Base-by-base conservation (phyloP, 148 eudicot genomes). In the Limonium bicolor region DNA sequence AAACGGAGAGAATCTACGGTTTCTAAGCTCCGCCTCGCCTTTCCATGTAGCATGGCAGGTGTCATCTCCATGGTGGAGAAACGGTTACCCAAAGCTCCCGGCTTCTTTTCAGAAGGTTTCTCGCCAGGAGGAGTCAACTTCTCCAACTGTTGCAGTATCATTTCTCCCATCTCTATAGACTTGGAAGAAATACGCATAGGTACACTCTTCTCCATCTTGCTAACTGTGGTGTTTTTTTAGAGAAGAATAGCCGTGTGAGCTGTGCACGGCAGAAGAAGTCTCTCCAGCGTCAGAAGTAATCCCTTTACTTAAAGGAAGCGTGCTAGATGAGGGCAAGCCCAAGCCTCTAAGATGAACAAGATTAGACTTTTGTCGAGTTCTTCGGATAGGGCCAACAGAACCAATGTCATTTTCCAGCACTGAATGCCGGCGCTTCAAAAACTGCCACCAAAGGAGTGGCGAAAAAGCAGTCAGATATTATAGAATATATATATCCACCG, bases 331-430 rank as follows among this genome's bases (percentile, higher is more conserved):
- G 20, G 76, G 64, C 35, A 54, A 33, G 49, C 60, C 45, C 53
- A 54, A 31, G 50, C 36, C 47, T 55, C 58, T 74, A 16, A 75
- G 70, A 64, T 69, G 63, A 15, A 72, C 53, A 40, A 85, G 86
- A 73, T 78, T 85, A 15, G 80, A 58, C 55, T 92, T 92, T 58
- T 92, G 95, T 6, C 95, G 76, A 47, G 74, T 83, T 61, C 94
- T 76, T 21, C 99, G 75, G n/a, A 92, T 73, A 27, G 94, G 86
- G 32, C 95, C 95, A 47, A 58, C 61, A 33, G 85, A 62, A 14
- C 95, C 95, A 54, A 76, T 61, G 64, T 78, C 88, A 64, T 66
- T 80, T 42, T 92, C 95, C 17, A 85, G 43, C 28, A 59, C 76
- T 52, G 82, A 66, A 62, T 82, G 73, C 66, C 94, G 66, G 20